Conservation (phyloP, 2,329 filamentous ascomycete species). For the Pseudocercospora cruenta region DNA sequence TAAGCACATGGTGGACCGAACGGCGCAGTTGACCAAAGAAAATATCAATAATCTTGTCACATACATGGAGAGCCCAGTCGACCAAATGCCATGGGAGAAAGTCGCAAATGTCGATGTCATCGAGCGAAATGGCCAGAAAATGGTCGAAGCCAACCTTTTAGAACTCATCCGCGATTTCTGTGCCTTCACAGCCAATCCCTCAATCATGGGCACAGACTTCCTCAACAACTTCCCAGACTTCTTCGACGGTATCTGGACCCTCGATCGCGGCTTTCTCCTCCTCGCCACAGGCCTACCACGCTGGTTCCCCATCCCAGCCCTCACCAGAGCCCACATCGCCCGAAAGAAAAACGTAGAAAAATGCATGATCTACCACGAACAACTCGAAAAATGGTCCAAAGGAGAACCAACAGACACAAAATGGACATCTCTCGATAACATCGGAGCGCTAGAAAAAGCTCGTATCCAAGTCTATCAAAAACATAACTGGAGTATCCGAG, state of each 20-base stretch:
- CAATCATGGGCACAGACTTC: slow-evolving; percentile 58
- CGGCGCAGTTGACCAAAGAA: slow-evolving; percentile 46
- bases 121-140: slow-evolving; percentile 42
- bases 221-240: slow-evolving; percentile 57
- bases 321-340: slow-evolving; percentile 52
- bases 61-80: slow-evolving; percentile 62
- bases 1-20: slow-evolving; percentile 44
- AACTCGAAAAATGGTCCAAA: slow-evolving; percentile 37
- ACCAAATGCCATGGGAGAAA: slow-evolving; percentile 66
- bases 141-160: slow-evolving; percentile 58
- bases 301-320: slow-evolving; percentile 57
- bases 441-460: slow-evolving; percentile 39
- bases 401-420: slow-evolving; percentile 38
- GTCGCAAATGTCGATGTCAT: slow-evolving; percentile 49
- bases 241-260: slow-evolving; percentile 58
- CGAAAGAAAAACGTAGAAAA: slow-evolving; percentile 34
- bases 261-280: slow-evolving; percentile 59
- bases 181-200: slow-evolving; percentile 54
- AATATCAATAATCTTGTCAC: slow-evolving; percentile 61
- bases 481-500: slow-evolving; percentile 36
- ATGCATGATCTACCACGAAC: slow-evolving; percentile 35
- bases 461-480: slow-evolving; percentile 38
- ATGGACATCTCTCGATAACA: slow-evolving; percentile 41
- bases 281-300: slow-evolving; percentile 60
- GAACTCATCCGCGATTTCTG: slow-evolving; percentile 61